phyloP scores from a whole-genome alignment of 2,329 filamentous ascomycete genomes.

The Dissoconium aciculare region DNA sequence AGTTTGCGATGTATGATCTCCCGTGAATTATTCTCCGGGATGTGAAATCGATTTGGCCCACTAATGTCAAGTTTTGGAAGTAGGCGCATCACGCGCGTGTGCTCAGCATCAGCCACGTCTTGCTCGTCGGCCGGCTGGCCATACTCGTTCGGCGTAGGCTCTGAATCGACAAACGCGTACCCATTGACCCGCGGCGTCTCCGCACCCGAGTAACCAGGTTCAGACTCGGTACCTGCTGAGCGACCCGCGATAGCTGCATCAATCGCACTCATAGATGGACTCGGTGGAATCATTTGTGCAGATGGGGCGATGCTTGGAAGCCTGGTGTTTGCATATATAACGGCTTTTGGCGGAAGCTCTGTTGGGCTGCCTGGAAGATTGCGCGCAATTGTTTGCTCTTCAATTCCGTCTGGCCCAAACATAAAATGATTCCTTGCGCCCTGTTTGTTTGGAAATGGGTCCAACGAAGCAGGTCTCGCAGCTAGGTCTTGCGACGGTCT shows the following conservation, averaged over 20 bases:
- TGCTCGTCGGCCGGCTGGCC: conserved; percentile 30
- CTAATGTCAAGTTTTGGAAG: conserved; percentile 34
- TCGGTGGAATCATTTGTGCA: conserved; percentile 42
- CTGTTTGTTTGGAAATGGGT: conserved; percentile 49
- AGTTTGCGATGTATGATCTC: conserved; percentile 75
- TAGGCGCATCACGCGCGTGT: conserved; percentile 26
- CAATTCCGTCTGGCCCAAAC: conserved; percentile 57
- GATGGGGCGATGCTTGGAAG: conserved; percentile 29
- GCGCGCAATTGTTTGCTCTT: conserved; percentile 35
- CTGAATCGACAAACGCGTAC: conserved; percentile 86
- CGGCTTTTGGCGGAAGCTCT: conserved; percentile 49
- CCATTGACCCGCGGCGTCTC: conserved; percentile 88
- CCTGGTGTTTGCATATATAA: conserved; percentile 73
- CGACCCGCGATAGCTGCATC: conserved; percentile 69
- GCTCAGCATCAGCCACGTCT: conserved; percentile 22
- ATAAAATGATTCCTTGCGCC: conserved; percentile 70
- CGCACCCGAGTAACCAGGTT: conserved; percentile 44
- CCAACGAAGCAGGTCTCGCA: conserved; percentile 59
- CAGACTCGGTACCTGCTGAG: conserved; percentile 46
- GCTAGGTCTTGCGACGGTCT: conserved; percentile 46
- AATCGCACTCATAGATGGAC: conserved; percentile 71
- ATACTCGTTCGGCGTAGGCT: conserved; percentile 42
- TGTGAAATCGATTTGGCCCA: conserved; percentile 63
- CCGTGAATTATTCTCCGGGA: conserved; percentile 57
- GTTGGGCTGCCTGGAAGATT: neutral